Evolutionary conservation across 257 asterid species (phyloP).

Genomic region (Nicotiana attenuata): DNA sequence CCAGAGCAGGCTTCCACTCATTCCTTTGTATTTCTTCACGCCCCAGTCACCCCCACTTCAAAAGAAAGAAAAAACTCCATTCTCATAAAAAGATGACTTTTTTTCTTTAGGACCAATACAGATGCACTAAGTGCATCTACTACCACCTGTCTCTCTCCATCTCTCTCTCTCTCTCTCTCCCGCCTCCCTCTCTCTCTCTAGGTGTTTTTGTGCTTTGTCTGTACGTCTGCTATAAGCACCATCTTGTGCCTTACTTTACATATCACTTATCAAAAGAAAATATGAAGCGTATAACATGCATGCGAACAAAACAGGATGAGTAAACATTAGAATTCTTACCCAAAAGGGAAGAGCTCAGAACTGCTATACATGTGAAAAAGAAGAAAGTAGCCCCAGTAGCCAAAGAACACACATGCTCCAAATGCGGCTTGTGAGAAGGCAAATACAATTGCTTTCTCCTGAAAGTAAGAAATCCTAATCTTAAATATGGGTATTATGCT

Average conservation of each 20-base stretch:
- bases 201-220: neutral
- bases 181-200: neutral
- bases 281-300: neutral
- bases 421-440: conserved; percentile 83
- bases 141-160: neutral
- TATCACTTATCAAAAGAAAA: neutral
- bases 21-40: neutral
- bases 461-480: conserved; percentile 9
- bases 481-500: neutral
- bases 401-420: conserved; percentile 65
- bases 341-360: conserved; percentile 69
- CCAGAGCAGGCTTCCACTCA: neutral
- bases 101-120: neutral
- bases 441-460: conserved; percentile 85
- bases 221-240: neutral
- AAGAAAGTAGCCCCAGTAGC: conserved; percentile 93
- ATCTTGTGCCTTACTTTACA: conserved; percentile 3
- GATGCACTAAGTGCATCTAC: neutral
- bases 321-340: conserved; percentile 39
- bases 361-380: conserved; percentile 35
- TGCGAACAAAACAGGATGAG: neutral
- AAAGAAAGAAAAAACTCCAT: neutral
- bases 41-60: neutral
- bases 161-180: neutral
- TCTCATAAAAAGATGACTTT: neutral